Percentiles rank a stretch among this genome's conserved stretches.
phyloP scores from a whole-genome alignment of 192 early-diverging fungal species.

The Irineochytrium annulatum region DNA sequence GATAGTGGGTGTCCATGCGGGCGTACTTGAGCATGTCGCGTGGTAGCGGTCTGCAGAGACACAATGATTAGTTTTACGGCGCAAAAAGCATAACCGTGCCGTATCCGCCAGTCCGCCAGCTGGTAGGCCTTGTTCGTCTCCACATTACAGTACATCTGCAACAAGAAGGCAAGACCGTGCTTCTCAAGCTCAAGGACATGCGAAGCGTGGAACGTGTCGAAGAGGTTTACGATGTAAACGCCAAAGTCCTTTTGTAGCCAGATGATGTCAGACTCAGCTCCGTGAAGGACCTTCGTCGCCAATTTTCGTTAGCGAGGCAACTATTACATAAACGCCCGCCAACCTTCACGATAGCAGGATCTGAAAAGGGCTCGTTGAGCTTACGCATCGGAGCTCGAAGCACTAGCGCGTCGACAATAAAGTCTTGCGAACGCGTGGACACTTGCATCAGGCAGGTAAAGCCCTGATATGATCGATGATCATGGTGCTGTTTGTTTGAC shows the following conservation, averaged over 20 bases:
- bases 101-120: constrained; percentile 94
- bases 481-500: constrained; percentile 79
- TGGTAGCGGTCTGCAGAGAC: constrained; percentile 70
- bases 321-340: too few relatives aligned
- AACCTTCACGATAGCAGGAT: constrained; percentile 83
- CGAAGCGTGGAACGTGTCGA: constrained; percentile 95
- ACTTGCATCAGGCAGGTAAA: constrained; percentile 94
- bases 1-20: constrained; percentile 90
- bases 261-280: constrained; percentile 90
- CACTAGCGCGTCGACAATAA: constrained; percentile 81
- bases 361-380: constrained; percentile 83
- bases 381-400: constrained; percentile 65
- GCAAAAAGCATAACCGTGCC: constrained; percentile 41
- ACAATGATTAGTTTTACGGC: neutral
- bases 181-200: constrained; percentile 74
- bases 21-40: constrained; percentile 91
- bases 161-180: constrained; percentile 78
- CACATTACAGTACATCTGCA: constrained; percentile 73
- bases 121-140: constrained; percentile 92
- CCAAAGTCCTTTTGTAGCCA: constrained; percentile 99
- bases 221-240: constrained; percentile 91
- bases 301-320: neutral
- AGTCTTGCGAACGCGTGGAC: constrained; percentile 83
- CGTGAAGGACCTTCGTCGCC: constrained; percentile 75
- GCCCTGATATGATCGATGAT: constrained; percentile 92